Conservation (phyloP, 2,329 filamentous ascomycete species). For the Exophiala lecanii-corni region DNA sequence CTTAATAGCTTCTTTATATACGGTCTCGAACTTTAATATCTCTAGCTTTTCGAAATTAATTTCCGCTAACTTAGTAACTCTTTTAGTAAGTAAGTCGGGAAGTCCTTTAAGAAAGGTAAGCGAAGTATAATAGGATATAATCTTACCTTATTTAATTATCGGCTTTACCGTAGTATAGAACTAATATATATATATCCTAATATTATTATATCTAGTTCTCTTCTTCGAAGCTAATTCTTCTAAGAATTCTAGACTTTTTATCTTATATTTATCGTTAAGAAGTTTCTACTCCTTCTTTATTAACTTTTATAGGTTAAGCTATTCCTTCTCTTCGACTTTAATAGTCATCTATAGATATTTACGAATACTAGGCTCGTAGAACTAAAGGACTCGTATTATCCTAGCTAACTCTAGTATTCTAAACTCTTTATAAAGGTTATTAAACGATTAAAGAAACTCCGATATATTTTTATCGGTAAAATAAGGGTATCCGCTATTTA, state of each 20-base stretch:
- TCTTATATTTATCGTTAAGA: neutral
- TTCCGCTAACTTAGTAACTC: too few species aligned
- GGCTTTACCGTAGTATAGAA: too few species aligned
- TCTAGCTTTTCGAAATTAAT: too few species aligned
- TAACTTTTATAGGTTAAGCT: neutral
- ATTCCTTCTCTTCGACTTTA: neutral
- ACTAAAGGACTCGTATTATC: neutral
- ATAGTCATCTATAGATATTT: neutral
- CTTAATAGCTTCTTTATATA: too few species aligned
- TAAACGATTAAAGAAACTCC: neutral
- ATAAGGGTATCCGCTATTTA: neutral
- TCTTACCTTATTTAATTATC: too few species aligned
- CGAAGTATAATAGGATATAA: too few species aligned
- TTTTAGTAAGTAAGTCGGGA: too few species aligned
- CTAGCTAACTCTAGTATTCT: neutral
- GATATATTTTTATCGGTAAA: neutral
- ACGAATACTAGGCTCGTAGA: neutral
- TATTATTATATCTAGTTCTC: neutral
- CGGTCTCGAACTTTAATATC: too few species aligned
- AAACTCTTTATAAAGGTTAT: neutral
- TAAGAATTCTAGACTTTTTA: neutral
- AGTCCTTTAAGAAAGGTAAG: too few species aligned
- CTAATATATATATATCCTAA: neutral
- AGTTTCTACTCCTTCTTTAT: neutral
- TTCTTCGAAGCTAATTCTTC: neutral